Evolutionary conservation across 345 rosid genomes (phyloP).

Genomic region (Camelina laxa): DNA sequence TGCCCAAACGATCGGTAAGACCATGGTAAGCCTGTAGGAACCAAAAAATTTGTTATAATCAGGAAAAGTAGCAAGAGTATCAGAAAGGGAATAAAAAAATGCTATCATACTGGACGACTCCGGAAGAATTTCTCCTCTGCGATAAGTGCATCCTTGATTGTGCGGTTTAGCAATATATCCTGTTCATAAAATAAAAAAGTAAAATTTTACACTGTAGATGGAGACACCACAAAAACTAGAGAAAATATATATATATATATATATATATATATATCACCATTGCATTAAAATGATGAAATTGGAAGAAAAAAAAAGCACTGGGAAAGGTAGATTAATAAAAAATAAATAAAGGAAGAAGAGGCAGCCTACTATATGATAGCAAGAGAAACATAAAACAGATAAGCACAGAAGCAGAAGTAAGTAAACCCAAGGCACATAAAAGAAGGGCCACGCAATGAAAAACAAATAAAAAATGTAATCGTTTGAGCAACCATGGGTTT

Average conservation of each 20-base stretch:
- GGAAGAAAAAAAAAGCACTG: background rate
- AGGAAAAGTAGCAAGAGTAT: conserved; percentile 22
- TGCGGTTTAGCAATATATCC: conserved; percentile 65
- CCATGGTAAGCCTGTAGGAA: conserved; percentile 60
- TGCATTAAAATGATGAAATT: background rate
- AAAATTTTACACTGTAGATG: conserved; percentile 3
- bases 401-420: conserved; percentile 15
- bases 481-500: conserved; percentile 6
- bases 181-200: conserved; percentile 30
- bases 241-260: no score
- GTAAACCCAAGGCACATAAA: background rate
- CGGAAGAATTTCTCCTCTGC: conserved; percentile 60
- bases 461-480: background rate
- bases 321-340: background rate
- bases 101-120: conserved; percentile 53
- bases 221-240: conserved; percentile 16
- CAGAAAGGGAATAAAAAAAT: conserved; percentile 34
- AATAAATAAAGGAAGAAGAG: conserved; percentile 13
- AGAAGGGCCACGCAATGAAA: background rate
- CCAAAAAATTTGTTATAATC: conserved; percentile 11
- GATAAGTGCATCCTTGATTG: conserved; percentile 61
- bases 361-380: conserved; percentile 17
- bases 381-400: background rate
- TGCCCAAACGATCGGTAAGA: conserved; percentile 64
- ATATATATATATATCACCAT: background rate